Percentiles rank a stretch among this genome's conserved stretches.
Conservation (phyloP, 306 rosid genomes). For the Quercus dentata region DNA sequence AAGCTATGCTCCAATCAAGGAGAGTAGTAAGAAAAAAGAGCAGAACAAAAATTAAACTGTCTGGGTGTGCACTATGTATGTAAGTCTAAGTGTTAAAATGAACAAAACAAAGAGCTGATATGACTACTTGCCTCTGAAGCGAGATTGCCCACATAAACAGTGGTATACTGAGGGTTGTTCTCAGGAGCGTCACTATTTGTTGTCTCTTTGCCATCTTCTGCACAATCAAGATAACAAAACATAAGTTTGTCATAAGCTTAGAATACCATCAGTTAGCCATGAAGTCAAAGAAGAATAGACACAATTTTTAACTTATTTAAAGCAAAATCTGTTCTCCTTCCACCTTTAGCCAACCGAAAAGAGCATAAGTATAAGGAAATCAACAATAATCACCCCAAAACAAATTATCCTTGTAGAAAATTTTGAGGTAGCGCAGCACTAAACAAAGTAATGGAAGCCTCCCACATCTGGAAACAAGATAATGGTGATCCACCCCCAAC, state of each 20-base stretch:
- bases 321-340: neutral
- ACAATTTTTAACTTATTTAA: neutral
- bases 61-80: neutral
- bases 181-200: constrained; percentile 80
- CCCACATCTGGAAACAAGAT: neutral
- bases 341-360: constrained; percentile 7
- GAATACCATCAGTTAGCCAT: neutral
- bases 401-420: neutral
- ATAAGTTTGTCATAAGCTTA: constrained; percentile 7
- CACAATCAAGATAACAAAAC: constrained; percentile 22
- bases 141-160: constrained; percentile 96
- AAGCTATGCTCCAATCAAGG: no score
- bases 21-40: no score
- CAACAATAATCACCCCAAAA: neutral
- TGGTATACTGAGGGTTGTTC: constrained; percentile 92
- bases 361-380: neutral
- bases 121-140: constrained; percentile 68
- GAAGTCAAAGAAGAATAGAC: neutral
- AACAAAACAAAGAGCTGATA: neutral
- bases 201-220: constrained; percentile 94
- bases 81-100: neutral
- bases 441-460: neutral
- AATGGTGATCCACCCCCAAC: neutral
- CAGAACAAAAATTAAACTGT: neutral
- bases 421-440: neutral